These are phyloP conservation scores for Ustilago tritici DNA, from an alignment of 1,284 basidiomycete species.

Conservation along the genomic window DNA sequence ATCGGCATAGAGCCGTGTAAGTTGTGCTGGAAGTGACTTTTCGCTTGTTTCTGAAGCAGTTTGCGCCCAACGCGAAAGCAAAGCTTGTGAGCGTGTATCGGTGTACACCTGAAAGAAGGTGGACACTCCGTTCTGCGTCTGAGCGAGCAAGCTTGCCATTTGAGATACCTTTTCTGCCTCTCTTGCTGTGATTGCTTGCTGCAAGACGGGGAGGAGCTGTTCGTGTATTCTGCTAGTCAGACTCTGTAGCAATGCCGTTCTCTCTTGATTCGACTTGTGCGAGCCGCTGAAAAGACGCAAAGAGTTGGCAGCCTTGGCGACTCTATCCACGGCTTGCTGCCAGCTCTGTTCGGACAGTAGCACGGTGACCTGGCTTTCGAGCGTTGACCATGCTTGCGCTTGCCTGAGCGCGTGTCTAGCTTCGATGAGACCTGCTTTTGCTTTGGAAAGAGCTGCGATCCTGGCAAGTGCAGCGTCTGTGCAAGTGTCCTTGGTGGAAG, in stretches of 20 bases:
- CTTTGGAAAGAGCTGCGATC: slow-evolving; percentile 34
- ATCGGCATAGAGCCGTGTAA: slow-evolving; percentile 32
- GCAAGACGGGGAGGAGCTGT: slow-evolving; percentile 30
- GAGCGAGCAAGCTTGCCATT: slow-evolving; percentile 29
- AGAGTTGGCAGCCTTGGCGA: slow-evolving; percentile 43
- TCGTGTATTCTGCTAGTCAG: slow-evolving; percentile 33
- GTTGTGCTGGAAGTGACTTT: slow-evolving; percentile 24
- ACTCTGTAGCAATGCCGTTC: slow-evolving; percentile 28
- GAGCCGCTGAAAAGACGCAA: slow-evolving; percentile 42
- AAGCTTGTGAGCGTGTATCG: slow-evolving; percentile 20
- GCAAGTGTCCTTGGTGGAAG: slow-evolving; percentile 15
- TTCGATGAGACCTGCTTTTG: slow-evolving; percentile 34
- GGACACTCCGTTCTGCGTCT: slow-evolving; percentile 16
- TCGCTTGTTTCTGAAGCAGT: slow-evolving; percentile 24
- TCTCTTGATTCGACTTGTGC: slow-evolving; percentile 35
- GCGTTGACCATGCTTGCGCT: slow-evolving; percentile 56
- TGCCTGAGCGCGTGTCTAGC: slow-evolving; percentile 53
- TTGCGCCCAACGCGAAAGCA: slow-evolving; percentile 34
- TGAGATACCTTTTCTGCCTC: slow-evolving; percentile 16
- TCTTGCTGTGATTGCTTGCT: slow-evolving; percentile 22
- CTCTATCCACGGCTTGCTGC: slow-evolving; percentile 39
- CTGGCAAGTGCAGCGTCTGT: slow-evolving; percentile 29
- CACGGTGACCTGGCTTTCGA: slow-evolving; percentile 42
- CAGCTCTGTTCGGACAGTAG: slow-evolving; percentile 33
- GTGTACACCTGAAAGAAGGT: slow-evolving; percentile 43